Percentiles rank a stretch among this genome's conserved stretches.
Conservation (phyloP, 306 rosid species). For the Prunus armeniaca region DNA sequence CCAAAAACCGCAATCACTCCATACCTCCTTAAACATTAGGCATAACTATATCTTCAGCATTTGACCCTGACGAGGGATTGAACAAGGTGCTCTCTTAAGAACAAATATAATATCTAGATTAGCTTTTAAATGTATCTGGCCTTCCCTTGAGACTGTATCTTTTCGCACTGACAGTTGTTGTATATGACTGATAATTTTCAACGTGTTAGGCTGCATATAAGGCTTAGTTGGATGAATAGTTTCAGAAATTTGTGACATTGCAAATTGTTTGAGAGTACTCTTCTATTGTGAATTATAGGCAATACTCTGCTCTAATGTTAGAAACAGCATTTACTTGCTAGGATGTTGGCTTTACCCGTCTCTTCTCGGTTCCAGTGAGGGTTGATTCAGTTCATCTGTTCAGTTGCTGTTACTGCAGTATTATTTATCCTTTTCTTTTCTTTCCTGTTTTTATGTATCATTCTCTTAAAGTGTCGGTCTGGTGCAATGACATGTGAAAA, state of each 20-base stretch:
- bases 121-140: neutral
- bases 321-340: neutral
- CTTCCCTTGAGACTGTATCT: neutral
- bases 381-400: neutral
- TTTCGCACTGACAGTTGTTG: neutral
- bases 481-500: conserved; percentile 19
- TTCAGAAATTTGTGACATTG: neutral
- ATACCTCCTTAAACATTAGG: neutral
- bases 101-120: neutral
- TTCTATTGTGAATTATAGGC: neutral
- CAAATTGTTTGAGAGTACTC: neutral
- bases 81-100: neutral
- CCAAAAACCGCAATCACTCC: neutral
- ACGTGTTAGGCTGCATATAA: neutral
- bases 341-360: neutral
- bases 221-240: neutral
- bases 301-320: neutral
- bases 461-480: neutral
- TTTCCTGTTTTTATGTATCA: neutral
- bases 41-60: neutral
- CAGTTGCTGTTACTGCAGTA: neutral
- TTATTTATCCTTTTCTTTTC: neutral
- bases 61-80: neutral
- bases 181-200: neutral
- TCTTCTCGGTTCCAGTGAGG: neutral